Conservation (phyloP, 2,329 filamentous ascomycete genomes). For the Aspergillus tamarii region DNA sequence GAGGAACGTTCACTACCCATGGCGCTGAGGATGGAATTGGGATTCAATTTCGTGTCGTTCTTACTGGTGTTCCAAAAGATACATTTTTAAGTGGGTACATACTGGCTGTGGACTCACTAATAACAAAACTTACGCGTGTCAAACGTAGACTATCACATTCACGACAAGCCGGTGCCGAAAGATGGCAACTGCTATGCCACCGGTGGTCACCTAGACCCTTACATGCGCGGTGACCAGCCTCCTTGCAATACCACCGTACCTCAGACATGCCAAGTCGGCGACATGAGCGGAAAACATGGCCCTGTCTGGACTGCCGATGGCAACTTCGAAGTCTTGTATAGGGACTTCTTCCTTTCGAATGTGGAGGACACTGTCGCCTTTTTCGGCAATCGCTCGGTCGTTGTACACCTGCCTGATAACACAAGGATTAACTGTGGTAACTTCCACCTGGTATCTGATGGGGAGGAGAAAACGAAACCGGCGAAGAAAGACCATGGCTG, state of each 20-base stretch:
- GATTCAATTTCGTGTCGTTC: conserved; percentile 58
- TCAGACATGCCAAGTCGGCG: conserved; percentile 73
- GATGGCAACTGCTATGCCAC: conserved; percentile 74
- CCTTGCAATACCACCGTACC: conserved; percentile 62
- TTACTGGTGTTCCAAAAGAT: conserved; percentile 61
- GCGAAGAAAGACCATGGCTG: background rate
- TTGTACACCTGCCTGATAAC: conserved; percentile 57
- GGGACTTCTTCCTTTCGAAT: conserved; percentile 55
- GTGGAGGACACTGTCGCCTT: conserved; percentile 46
- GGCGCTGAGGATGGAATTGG: conserved; percentile 56
- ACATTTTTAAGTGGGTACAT: conserved; percentile 7
- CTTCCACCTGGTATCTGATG: conserved; percentile 39
- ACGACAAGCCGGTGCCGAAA: conserved; percentile 64
- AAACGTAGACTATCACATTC: conserved; percentile 69
- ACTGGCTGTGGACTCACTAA: conserved; percentile 52
- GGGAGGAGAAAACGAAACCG: background rate
- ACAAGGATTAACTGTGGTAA: conserved; percentile 62
- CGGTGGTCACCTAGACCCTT: conserved; percentile 72
- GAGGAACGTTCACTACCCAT: conserved; percentile 55
- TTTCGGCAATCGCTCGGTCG: conserved; percentile 58
- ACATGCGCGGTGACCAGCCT: conserved; percentile 63
- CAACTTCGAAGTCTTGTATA: conserved; percentile 41
- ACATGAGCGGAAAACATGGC: conserved; percentile 75
- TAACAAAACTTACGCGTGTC: background rate
- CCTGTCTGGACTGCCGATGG: conserved; percentile 55